Percentiles rank a stretch among this genome's conserved stretches.
These are phyloP conservation scores for Saccharomyces mikatae DNA, from an alignment of 805 yeast species.

Conservation along the genomic window DNA sequence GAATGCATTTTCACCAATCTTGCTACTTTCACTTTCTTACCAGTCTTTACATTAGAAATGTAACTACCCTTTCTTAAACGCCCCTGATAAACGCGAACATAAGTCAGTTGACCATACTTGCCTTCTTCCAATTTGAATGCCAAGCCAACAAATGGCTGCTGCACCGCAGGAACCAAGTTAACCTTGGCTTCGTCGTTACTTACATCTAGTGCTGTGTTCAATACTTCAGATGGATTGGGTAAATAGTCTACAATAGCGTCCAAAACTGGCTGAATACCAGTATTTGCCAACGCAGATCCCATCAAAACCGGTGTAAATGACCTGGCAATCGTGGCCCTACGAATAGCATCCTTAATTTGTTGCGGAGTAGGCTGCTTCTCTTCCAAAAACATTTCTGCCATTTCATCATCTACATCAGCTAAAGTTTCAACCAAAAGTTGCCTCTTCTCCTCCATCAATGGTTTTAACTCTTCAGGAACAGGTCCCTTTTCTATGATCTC, in stretches of 20 bases:
- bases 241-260: constrained; percentile 94
- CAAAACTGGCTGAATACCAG: constrained; percentile 88
- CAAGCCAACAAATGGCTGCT: constrained; percentile 83
- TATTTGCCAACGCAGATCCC: constrained; percentile 98
- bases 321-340: constrained; percentile 92
- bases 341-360: constrained; percentile 81
- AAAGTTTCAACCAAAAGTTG: constrained; percentile 78
- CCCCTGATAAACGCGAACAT: constrained; percentile 96
- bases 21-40: constrained; percentile 87
- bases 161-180: constrained; percentile 60
- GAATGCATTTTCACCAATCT: constrained; percentile 98
- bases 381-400: constrained; percentile 85
- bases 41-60: constrained; percentile 83
- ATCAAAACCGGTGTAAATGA: constrained; percentile 97
- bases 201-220: constrained; percentile 82
- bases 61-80: constrained; percentile 81
- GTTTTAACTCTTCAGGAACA: constrained; percentile 73
- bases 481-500: constrained; percentile 59
- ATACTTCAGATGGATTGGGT: constrained; percentile 90
- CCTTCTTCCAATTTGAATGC: constrained; percentile 99
- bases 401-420: constrained; percentile 97
- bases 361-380: constrained; percentile 80
- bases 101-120: constrained; percentile 93
- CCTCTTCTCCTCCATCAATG: constrained; percentile 85
- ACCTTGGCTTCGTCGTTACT: constrained; percentile 58